Conservation (phyloP, 2,329 filamentous ascomycete genomes). For the Penicillium corylophilum region DNA sequence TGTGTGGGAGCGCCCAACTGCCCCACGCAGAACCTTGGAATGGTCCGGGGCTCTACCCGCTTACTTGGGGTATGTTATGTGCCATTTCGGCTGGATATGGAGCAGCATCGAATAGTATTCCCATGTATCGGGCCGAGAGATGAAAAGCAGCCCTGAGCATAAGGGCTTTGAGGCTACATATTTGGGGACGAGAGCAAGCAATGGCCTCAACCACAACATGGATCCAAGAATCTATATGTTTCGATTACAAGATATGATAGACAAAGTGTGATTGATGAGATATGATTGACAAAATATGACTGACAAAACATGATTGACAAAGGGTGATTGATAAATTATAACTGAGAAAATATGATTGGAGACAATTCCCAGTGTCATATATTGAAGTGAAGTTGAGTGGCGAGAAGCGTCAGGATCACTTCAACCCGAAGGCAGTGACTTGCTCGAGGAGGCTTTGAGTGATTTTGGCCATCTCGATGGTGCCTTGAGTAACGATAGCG, state of each 20-base stretch:
- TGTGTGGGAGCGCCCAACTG: neutral
- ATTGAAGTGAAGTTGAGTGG: neutral
- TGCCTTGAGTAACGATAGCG: neutral
- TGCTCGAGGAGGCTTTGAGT: neutral
- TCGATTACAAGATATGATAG: neutral
- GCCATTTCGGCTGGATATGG: neutral
- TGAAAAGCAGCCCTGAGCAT: neutral
- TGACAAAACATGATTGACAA: no score
- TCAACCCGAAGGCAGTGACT: neutral
- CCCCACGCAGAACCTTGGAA: neutral
- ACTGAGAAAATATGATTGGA: no score
- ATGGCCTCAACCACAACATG: neutral
- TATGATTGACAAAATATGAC: no score
- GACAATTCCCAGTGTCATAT: neutral
- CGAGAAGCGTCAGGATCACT: neutral
- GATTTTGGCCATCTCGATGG: neutral
- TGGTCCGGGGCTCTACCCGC: neutral
- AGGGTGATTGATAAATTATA: no score
- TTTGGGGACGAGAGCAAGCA: neutral
- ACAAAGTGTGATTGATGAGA: no score
- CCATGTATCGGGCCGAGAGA: neutral
- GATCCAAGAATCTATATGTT: neutral
- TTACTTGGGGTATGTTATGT: neutral
- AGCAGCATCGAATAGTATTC: neutral
- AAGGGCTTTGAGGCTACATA: neutral